phyloP scores from a whole-genome alignment of 495 filamentous ascomycete species.

The Neurospora tetraspora region DNA sequence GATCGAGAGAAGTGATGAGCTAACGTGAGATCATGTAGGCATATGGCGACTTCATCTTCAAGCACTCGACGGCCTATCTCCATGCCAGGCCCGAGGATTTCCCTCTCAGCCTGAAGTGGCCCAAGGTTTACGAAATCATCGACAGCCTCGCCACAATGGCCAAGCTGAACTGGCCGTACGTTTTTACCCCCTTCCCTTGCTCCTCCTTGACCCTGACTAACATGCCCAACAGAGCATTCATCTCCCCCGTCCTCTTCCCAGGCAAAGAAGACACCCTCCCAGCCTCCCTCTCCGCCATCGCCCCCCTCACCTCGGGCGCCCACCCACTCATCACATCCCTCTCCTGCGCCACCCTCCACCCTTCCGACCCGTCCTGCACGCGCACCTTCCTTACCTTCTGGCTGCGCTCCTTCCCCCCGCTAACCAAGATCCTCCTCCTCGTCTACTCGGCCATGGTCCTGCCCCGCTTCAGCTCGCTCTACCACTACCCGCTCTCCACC shows the following conservation, averaged over 20 bases:
- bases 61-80: constrained; percentile 67
- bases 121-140: constrained; percentile 61
- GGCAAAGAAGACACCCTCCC: constrained; percentile 53
- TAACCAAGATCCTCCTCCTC: constrained; percentile 66
- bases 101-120: constrained; percentile 61
- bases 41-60: constrained; percentile 65
- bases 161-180: constrained; percentile 74
- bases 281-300: constrained; percentile 50
- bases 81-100: constrained; percentile 60
- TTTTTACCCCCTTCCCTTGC: constrained; percentile 6
- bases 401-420: constrained; percentile 64
- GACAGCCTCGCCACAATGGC: constrained; percentile 76
- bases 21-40: constrained; percentile 17
- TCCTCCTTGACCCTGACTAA: constrained; percentile 3
- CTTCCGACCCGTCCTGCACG: constrained; percentile 72
- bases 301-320: constrained; percentile 70
- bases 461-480: constrained; percentile 53
- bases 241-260: constrained; percentile 83
- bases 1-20: constrained; percentile 1
- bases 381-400: constrained; percentile 78
- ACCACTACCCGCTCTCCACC: constrained; percentile 53
- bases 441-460: constrained; percentile 58
- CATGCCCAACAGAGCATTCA: constrained; percentile 47
- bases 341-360: constrained; percentile 89
- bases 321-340: constrained; percentile 75